Evolutionary conservation across 768 basidiomycete species (phyloP).

Genomic region (Auriscalpium orientale): DNA sequence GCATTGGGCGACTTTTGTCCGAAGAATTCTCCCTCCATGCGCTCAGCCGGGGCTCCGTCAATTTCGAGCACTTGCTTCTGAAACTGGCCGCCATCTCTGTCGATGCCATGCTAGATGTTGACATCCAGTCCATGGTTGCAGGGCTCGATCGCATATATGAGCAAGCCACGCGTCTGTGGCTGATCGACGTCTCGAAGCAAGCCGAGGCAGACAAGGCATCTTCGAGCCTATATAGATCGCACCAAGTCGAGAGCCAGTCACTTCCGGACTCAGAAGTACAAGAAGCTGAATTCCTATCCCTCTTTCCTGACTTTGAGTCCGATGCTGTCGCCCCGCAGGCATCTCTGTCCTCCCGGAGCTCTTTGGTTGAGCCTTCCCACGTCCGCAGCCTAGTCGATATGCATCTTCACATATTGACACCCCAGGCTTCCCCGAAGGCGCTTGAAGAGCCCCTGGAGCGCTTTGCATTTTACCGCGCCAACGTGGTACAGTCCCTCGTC

Average conservation of each 20-base stretch:
- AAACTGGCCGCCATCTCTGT: slow-evolving; percentile 39
- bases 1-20: slow-evolving; percentile 31
- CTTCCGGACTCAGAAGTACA: slow-evolving; percentile 69
- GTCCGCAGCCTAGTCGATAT: slow-evolving; percentile 36
- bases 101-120: slow-evolving; percentile 37
- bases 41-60: slow-evolving; percentile 17
- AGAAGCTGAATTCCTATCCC: slow-evolving; percentile 69
- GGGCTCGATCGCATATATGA: slow-evolving; percentile 51
- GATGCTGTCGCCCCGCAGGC: slow-evolving; percentile 22
- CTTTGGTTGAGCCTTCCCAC: slow-evolving; percentile 27
- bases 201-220: slow-evolving; percentile 55
- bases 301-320: slow-evolving; percentile 85
- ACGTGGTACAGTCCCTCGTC: slow-evolving; percentile 11
- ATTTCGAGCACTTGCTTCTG: slow-evolving; percentile 40
- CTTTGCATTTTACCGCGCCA: slow-evolving; percentile 9
- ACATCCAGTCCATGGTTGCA: slow-evolving; percentile 22
- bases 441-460: slow-evolving; percentile 21
- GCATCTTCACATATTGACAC: slow-evolving; percentile 38
- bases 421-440: background rate
- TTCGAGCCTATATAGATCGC: slow-evolving; percentile 70
- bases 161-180: slow-evolving; percentile 74
- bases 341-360: slow-evolving; percentile 3
- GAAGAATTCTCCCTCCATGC: slow-evolving; percentile 20
- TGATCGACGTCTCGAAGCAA: slow-evolving; percentile 66
- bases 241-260: slow-evolving; percentile 43